phyloP scores from a whole-genome alignment of 371 early-diverging fungal species.

The Actinomucor elegans region DNA sequence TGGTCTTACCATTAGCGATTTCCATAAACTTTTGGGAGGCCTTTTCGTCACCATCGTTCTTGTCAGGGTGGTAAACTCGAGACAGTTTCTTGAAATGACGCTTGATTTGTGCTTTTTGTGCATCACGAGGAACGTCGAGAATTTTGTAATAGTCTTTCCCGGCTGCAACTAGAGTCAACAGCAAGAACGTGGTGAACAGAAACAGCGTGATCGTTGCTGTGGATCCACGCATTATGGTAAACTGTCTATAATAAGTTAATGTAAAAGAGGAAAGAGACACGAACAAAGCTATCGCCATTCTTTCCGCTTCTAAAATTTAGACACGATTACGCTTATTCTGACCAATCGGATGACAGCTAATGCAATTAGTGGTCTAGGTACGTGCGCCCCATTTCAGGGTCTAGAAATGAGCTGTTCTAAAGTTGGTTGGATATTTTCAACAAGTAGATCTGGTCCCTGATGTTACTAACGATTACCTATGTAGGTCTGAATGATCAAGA shows the following conservation, averaged over 20 bases:
- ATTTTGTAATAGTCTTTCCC: constrained; percentile 57
- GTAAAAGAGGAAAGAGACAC: neutral
- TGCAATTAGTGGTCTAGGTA: too few relatives aligned
- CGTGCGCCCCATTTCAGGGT: too few relatives aligned
- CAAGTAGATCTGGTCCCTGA: too few relatives aligned
- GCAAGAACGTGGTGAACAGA: neutral
- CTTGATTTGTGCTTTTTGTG: constrained; percentile 84
- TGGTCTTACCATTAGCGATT: constrained; percentile 75
- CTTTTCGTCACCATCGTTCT: constrained; percentile 76
- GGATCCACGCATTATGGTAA: constrained; percentile 9
- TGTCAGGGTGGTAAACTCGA: constrained; percentile 90
- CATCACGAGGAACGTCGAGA: constrained; percentile 82
- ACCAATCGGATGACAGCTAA: too few relatives aligned
- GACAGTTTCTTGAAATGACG: constrained; percentile 89
- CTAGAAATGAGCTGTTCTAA: too few relatives aligned
- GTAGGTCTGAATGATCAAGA: too few relatives aligned
- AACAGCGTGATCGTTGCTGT: neutral
- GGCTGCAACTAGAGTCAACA: constrained; percentile 14
- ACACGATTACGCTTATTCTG: too few relatives aligned
- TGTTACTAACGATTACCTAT: too few relatives aligned
- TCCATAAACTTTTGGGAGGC: constrained; percentile 92
- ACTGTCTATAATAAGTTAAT: neutral
- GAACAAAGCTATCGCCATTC: too few relatives aligned
- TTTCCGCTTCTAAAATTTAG: too few relatives aligned
- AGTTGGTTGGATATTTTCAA: too few relatives aligned